phyloP scores from a whole-genome alignment of 345 rosid genomes.

The Citrus medica region DNA sequence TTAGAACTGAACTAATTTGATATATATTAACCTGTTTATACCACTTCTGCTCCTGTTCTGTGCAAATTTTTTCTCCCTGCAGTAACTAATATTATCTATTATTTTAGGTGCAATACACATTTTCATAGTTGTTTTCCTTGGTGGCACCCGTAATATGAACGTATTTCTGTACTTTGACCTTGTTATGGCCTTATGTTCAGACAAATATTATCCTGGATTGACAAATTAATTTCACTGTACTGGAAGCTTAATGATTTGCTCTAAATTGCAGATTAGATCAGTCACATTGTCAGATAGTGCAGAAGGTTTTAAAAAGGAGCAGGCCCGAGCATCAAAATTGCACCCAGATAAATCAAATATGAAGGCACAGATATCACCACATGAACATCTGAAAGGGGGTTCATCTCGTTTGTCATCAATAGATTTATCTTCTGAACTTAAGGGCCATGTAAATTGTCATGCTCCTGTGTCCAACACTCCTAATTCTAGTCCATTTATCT shows the following conservation, averaged over 20 bases:
- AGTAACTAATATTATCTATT: not conserved
- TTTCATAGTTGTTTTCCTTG: not conserved
- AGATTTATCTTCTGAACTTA: constrained; percentile 44
- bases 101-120: not conserved
- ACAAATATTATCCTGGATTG: not conserved
- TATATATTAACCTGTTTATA: constrained; percentile 6
- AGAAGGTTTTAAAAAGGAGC: constrained; percentile 22
- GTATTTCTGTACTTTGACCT: not conserved
- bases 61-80: not conserved
- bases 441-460: constrained; percentile 37
- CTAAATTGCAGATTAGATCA: constrained; percentile 53
- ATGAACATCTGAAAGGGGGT: constrained; percentile 24
- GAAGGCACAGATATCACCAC: constrained; percentile 6
- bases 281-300: constrained; percentile 16
- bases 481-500: constrained; percentile 19
- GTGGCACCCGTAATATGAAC: not conserved
- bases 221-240: not conserved
- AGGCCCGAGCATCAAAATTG: constrained; percentile 21
- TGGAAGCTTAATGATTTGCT: constrained; percentile 10
- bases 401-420: constrained; percentile 46
- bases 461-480: constrained; percentile 26
- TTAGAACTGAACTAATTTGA: not conserved
- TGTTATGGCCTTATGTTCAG: constrained; percentile 4
- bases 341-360: constrained; percentile 24
- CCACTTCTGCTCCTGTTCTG: not conserved